Base-by-base conservation (phyloP, 2,329 filamentous ascomycete genomes). In the Sarocladium kiliense region DNA sequence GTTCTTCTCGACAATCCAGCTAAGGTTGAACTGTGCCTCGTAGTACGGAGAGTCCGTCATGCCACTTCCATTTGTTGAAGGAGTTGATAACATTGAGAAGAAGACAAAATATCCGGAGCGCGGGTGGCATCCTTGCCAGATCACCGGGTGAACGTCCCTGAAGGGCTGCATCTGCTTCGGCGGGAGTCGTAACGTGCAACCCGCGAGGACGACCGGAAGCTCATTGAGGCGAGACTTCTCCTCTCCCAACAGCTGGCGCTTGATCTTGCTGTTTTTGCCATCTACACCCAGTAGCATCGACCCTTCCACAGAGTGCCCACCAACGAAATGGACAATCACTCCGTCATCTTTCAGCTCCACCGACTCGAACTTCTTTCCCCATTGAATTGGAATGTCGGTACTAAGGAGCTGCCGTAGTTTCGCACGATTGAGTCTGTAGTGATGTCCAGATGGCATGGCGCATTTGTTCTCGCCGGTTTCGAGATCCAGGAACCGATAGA, bases 91-190 rank as follows among this genome's bases (percentile, higher is more conserved):
- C 44, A 49, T 49, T 21, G 44, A 49, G 25, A 49, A 49, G 44
- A 49, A 49, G 23, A 49, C 44, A 16, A 49, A 49, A 25, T 49
- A 49, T 4, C 44, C 44, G 3, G 44, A 49, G 44, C 26, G 7
- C 10, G 44, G 44, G 18, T 49, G 44, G 18, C 44, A 49, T 10
- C 44, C 44, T 32, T 49, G 44, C 44, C 44, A 49, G 44, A 49
- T 49, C 6, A 49, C 44, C 25, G 44, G 44, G 18, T 49, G 44
- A 12, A 49, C 44, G 18, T 49, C 44, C 26, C 44, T 27, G 44
- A 49, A 49, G 16, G 44, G 44, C 44, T 49, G 44, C 44, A 49
- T 49, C 44, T 49, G 25, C 44, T 49, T 32, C 16, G 44, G 44
- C 12, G 44, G 26, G 3, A 49, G 25, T 9, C 44, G 44, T 11